A percentile compares a stretch with the other conserved stretches of the same genome.
These are phyloP conservation scores for Jaltomata sinuosa DNA, from an alignment of 257 asterid genomes.

Conservation along the genomic window DNA sequence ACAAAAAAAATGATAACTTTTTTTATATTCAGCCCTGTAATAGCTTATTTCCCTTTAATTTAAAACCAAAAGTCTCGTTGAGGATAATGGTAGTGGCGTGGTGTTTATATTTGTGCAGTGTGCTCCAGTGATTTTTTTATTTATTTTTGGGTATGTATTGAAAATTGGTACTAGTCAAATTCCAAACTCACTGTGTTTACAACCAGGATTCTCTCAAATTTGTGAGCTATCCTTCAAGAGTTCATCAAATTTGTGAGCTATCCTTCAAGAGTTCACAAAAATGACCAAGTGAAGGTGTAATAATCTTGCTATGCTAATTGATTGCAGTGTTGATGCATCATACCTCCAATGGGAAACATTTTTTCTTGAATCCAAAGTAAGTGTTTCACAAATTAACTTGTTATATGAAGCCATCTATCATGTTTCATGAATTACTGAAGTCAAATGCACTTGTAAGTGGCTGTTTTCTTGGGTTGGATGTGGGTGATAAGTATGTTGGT, in stretches of 20 bases:
- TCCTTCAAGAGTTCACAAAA: background rate
- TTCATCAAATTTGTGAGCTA: background rate
- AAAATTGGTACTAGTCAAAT: background rate
- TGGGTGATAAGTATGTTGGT: conserved; percentile 82
- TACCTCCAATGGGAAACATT: too few species aligned
- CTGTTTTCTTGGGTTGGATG: conserved; percentile 84
- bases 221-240: background rate
- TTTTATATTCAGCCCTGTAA: background rate
- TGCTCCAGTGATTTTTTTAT: background rate
- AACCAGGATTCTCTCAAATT: background rate
- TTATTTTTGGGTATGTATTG: background rate
- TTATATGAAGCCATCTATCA: conserved; percentile 46
- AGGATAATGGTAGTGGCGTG: background rate
- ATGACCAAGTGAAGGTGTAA: background rate
- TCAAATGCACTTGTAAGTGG: conserved; percentile 24
- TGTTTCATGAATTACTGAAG: conserved; percentile 54
- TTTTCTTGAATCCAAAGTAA: background rate
- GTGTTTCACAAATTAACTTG: background rate
- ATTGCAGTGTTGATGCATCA: background rate
- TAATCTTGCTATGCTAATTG: background rate
- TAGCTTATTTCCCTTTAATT: background rate
- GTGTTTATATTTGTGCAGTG: background rate
- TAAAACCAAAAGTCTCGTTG: background rate
- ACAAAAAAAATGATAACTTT: too few species aligned
- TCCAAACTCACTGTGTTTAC: background rate